Conservation (phyloP, 1,284 basidiomycete genomes). For the Agaricales sp. region DNA sequence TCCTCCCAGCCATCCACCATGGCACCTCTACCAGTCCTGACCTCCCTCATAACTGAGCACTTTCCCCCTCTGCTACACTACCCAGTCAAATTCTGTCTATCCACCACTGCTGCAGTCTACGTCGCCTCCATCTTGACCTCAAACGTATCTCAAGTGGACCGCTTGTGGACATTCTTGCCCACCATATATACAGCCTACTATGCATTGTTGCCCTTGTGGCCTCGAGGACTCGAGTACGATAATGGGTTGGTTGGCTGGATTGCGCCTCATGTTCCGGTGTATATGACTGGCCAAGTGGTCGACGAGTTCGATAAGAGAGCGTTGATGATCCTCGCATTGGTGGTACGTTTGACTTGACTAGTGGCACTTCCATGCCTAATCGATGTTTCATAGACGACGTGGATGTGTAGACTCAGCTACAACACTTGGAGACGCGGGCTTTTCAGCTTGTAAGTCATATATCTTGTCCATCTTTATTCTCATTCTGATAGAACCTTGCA, state of each 20-base stretch:
- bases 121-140: neutral
- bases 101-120: neutral
- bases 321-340: slow-evolving; percentile 56
- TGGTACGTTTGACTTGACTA: slow-evolving; percentile 29
- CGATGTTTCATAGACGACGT: slow-evolving; percentile 21
- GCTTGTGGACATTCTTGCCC: slow-evolving; percentile 71
- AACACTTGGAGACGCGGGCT: slow-evolving; percentile 83
- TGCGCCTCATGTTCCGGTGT: slow-evolving; percentile 46
- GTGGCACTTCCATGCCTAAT: neutral
- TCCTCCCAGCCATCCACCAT: neutral
- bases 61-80: neutral
- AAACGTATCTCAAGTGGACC: slow-evolving; percentile 51
- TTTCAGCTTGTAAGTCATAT: slow-evolving; percentile 50
- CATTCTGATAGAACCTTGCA: slow-evolving; percentile 3
- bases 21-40: neutral
- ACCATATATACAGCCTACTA: slow-evolving; percentile 71
- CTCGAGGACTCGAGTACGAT: slow-evolving; percentile 19
- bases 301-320: slow-evolving; percentile 55
- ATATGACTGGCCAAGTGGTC: slow-evolving; percentile 30
- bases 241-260: slow-evolving; percentile 28
- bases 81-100: neutral
- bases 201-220: slow-evolving; percentile 61
- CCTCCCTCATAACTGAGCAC: neutral
- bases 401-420: slow-evolving; percentile 51
- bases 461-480: neutral